Percentiles rank a stretch among this genome's conserved stretches.
Evolutionary conservation across 345 rosid species (phyloP).

Genomic region (Rhodamnia argentea): DNA sequence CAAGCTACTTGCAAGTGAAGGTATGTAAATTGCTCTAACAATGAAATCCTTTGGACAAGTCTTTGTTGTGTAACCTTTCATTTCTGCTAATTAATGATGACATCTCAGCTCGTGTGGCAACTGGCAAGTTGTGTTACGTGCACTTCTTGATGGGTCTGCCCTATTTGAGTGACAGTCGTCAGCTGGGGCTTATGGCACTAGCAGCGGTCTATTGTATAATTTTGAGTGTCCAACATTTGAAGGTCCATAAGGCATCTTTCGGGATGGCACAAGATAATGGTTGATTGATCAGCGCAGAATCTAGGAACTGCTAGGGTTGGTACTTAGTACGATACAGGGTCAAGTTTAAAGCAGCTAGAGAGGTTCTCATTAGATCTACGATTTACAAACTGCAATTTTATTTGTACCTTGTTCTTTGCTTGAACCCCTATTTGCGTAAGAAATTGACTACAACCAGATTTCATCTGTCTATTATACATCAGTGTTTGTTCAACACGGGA

Average conservation of each 20-base stretch:
- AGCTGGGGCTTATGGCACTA: neutral
- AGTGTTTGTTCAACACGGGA: neutral
- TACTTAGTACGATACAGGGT: neutral
- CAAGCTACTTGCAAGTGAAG: neutral
- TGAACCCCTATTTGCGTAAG: too few relatives aligned
- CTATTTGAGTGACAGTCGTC: neutral
- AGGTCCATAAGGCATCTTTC: neutral
- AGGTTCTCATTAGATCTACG: neutral
- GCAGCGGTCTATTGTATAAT: too few relatives aligned
- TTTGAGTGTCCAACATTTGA: neutral
- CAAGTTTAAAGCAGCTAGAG: neutral
- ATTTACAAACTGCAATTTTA: neutral
- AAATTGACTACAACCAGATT: neutral
- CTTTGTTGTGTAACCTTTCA: neutral
- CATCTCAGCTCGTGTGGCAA: neutral
- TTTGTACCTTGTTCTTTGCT: neutral
- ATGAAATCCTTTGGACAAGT: neutral
- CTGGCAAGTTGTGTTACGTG: neutral
- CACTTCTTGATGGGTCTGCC: neutral
- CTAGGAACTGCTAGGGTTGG: neutral
- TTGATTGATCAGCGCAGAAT: neutral
- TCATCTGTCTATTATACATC: neutral
- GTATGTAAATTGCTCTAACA: neutral
- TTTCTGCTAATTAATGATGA: neutral
- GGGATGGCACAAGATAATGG: neutral